These are phyloP conservation scores for Aspergillus kassunensis DNA, from an alignment of 495 filamentous ascomycete species.

Conservation along the genomic window DNA sequence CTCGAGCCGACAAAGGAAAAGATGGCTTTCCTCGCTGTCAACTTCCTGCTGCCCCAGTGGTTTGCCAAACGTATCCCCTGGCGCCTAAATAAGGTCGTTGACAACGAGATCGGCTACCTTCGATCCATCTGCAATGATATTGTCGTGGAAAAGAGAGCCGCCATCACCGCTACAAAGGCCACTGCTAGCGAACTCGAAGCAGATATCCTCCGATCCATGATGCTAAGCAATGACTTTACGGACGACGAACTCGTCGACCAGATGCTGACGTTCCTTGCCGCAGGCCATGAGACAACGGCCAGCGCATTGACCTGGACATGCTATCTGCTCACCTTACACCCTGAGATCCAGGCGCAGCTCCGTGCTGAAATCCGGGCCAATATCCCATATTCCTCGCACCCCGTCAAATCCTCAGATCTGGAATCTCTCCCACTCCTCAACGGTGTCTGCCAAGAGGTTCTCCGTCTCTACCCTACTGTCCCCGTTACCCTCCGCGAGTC, in stretches of 20 bases:
- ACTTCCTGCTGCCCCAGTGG: conserved; percentile 45
- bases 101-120: conserved; percentile 53
- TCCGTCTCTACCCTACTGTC: conserved; percentile 49
- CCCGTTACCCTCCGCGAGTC: conserved; percentile 47
- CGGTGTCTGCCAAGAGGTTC: conserved; percentile 48
- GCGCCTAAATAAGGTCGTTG: conserved; percentile 60
- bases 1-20: conserved; percentile 48
- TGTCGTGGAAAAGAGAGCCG: conserved; percentile 58
- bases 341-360: conserved; percentile 41
- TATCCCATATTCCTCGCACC: conserved; percentile 29
- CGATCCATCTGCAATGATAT: conserved; percentile 60
- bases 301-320: conserved; percentile 50
- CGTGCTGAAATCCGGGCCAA: conserved; percentile 44
- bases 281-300: conserved; percentile 54
- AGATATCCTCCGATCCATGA: conserved; percentile 64
- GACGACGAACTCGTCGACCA: conserved; percentile 52
- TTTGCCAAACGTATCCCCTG: conserved; percentile 56
- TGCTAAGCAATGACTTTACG: conserved; percentile 52
- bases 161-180: conserved; percentile 51
- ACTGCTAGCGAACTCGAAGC: conserved; percentile 53
- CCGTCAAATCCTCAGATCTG: conserved; percentile 35
- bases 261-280: conserved; percentile 52
- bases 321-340: conserved; percentile 46
- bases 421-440: conserved; percentile 51
- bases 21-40: conserved; percentile 43